These are phyloP conservation scores for Apiospora arundinis DNA, from an alignment of 2,329 filamentous ascomycete genomes.

Conservation along the genomic window DNA sequence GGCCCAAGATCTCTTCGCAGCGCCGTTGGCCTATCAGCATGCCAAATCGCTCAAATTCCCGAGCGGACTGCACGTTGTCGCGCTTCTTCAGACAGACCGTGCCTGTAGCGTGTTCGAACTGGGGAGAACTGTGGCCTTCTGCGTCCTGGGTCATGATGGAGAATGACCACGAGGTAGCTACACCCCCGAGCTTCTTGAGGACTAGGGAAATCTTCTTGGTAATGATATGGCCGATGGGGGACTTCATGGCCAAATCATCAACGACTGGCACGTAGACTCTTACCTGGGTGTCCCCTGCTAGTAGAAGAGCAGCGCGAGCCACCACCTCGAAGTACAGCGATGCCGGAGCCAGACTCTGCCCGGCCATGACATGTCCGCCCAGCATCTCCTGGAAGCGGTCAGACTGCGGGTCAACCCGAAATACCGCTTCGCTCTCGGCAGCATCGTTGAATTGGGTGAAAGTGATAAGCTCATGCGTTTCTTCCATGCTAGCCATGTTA, in stretches of 20 bases:
- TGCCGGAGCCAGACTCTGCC: constrained; percentile 35
- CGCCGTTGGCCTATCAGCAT: constrained; percentile 38
- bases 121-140: neutral
- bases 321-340: constrained; percentile 38
- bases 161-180: constrained; percentile 28
- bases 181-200: constrained; percentile 22
- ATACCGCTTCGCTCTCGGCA: constrained; percentile 21
- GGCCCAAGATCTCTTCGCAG: constrained; percentile 32
- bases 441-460: constrained; percentile 26
- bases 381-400: constrained; percentile 29
- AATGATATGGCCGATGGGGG: constrained; percentile 22
- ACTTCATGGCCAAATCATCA: constrained; percentile 29
- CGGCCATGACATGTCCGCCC: constrained; percentile 35
- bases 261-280: constrained; percentile 26
- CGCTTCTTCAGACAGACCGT: constrained; percentile 25
- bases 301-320: constrained; percentile 27
- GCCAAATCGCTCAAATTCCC: constrained; percentile 39
- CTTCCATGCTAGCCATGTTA: neutral
- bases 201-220: constrained; percentile 25
- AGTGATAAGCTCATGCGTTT: constrained; percentile 19
- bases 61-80: constrained; percentile 31
- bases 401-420: constrained; percentile 29
- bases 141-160: constrained; percentile 24
- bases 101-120: constrained; percentile 28
- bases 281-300: constrained; percentile 39